Conservation (phyloP, 768 basidiomycete genomes). For the Cyclocybe aegerita region DNA sequence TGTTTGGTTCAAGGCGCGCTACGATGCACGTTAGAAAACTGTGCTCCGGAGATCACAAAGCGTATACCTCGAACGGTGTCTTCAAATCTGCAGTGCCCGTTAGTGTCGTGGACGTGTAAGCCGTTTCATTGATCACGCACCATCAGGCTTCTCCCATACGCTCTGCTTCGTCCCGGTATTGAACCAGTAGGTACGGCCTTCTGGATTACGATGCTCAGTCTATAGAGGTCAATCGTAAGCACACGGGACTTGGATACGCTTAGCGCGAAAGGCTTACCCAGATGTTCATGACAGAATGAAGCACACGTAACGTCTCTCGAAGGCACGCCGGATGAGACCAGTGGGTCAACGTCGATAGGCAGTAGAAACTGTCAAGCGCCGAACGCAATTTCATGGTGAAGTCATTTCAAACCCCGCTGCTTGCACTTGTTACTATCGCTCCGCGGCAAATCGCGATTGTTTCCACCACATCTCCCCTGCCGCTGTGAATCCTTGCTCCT, state of each 20-base stretch:
- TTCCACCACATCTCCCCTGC: no score
- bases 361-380: background rate
- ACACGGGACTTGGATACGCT: no score
- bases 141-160: slow-evolving; percentile 98
- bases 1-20: slow-evolving; percentile 88
- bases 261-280: slow-evolving; percentile 28
- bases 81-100: slow-evolving; percentile 63
- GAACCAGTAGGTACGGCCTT: slow-evolving; percentile 99
- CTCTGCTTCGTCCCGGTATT: slow-evolving; percentile 86
- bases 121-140: slow-evolving; percentile 35
- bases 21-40: slow-evolving; percentile 14
- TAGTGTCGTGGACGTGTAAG: background rate
- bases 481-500: no score
- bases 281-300: slow-evolving; percentile 25
- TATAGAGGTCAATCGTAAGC: slow-evolving; percentile 23
- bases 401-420: slow-evolving; percentile 15
- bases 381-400: slow-evolving; percentile 1
- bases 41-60: slow-evolving; percentile 3
- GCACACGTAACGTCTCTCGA: background rate
- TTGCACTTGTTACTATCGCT: no score
- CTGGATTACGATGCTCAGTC: slow-evolving; percentile 94
- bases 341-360: background rate
- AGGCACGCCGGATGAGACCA: no score
- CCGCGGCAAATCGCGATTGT: no score
- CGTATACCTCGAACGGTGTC: slow-evolving; percentile 82